Base-by-base conservation (phyloP, 768 basidiomycete genomes). In the Podaxis sp. region DNA sequence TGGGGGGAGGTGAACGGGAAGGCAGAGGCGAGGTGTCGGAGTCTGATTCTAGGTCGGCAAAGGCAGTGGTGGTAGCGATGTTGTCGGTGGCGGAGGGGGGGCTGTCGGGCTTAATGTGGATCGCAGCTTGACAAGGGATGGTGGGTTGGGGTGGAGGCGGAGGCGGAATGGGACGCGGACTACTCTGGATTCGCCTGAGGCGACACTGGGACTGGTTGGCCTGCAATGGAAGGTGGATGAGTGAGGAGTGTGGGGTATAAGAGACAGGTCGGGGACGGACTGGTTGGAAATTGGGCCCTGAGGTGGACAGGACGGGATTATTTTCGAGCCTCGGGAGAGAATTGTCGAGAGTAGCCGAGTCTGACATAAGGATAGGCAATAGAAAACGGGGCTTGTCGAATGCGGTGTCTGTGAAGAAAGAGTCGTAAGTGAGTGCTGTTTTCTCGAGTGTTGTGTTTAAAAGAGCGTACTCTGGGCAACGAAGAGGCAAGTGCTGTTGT, bases 181-280 rank as follows among this genome's bases (percentile, higher is more conserved):
- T 46, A 36, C 40, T 61, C 26, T 61, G 60, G 28, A 61, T 61
- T 2, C 60, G 39, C 39, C 60, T 42, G 52, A 61, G 60, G 30
- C 60, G 60, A 54, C 52, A 61, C 52, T 61, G 51, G 40, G 40
- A 11, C 33, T 9, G 51, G 12, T 52, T 38, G n/a, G 19, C 4
- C 28, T 26, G 1, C 52, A 26, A 19, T 33, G 24, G 22, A 52
- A 30, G 22, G 33, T 4, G 11, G 28, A 24, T 22, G 49, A 22
- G n/a, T 51, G 17, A 51, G 49, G 6, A 33, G 24, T 51, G 49
- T n/a, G 22, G 6, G 12, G 49, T 19, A 51, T 12, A 22, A 30
- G 13, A 22, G 28, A 4, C 2, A 28, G 8, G 17, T 17, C 33
- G 33, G 30, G 53, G 33, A 38, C 52, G 52, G 33, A 36, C 53